Conservation (phyloP, 352 stramenopile species). For the Phytophthora capsici region DNA sequence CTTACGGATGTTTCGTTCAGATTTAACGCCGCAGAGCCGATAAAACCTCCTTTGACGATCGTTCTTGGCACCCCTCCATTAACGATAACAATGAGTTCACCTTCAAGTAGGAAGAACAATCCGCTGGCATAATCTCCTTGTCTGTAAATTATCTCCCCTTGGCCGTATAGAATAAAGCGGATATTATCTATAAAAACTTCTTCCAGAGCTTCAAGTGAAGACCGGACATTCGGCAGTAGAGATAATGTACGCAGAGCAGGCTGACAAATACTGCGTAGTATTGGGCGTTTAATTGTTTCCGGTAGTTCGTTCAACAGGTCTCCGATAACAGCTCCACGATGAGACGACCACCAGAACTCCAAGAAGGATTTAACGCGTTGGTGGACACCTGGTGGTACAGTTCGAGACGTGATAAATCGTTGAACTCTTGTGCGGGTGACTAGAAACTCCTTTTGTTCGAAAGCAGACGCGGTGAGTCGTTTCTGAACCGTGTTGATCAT, state of each 20-base stretch:
- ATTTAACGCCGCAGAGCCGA: constrained; percentile 56
- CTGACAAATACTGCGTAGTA: constrained; percentile 60
- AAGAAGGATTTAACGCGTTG: constrained; percentile 66
- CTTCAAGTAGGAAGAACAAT: constrained; percentile 66
- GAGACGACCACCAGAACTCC: constrained; percentile 75
- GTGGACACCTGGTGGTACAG: constrained; percentile 47
- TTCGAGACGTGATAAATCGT: constrained; percentile 57
- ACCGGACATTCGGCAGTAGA: constrained; percentile 43
- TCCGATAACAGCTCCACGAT: constrained; percentile 55
- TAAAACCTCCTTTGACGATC: constrained; percentile 55
- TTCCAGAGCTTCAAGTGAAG: constrained; percentile 44
- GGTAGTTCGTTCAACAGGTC: constrained; percentile 64
- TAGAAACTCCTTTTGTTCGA: constrained; percentile 74
- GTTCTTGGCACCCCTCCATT: constrained; percentile 41
- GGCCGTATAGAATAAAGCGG: constrained; percentile 62
- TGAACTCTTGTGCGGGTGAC: constrained; percentile 57
- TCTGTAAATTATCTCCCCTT: constrained; percentile 70
- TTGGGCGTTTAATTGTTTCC: constrained; percentile 53
- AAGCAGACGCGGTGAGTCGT: constrained; percentile 47
- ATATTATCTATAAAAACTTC: constrained; percentile 58
- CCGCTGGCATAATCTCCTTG: constrained; percentile 68
- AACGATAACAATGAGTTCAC: constrained; percentile 54
- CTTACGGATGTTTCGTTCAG: constrained; percentile 61
- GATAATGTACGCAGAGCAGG: constrained; percentile 54
- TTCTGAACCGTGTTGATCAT: constrained; percentile 57